Conservation (phyloP, 108 stramenopile species). For the Fragilaria radians region DNA sequence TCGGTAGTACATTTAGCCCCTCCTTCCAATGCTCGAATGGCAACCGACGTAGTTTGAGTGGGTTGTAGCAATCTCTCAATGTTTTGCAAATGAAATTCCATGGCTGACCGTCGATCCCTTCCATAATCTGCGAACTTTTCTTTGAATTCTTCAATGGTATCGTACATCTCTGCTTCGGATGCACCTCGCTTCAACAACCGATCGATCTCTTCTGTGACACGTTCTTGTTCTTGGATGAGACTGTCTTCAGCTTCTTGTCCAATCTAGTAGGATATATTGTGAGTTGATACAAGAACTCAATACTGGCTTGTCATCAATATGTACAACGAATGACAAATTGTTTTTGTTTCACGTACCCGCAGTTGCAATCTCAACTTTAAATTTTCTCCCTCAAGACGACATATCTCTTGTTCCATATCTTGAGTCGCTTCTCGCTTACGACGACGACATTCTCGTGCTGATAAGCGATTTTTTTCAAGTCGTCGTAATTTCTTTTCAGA, state of each 20-base stretch:
- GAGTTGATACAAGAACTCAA: background rate
- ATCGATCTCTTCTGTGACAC: constrained; percentile 47
- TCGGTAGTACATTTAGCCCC: background rate
- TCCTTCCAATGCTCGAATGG: constrained; percentile 60
- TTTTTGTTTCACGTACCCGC: no score
- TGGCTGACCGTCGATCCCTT: constrained; percentile 64
- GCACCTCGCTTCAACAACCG: constrained; percentile 66
- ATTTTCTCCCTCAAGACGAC: constrained; percentile 83
- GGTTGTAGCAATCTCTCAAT: constrained; percentile 72
- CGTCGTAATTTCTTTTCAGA: constrained; percentile 74
- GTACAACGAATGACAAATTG: no score
- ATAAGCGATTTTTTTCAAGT: constrained; percentile 81
- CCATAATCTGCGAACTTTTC: constrained; percentile 90
- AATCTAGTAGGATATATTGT: constrained; percentile 27
- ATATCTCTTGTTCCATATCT: constrained; percentile 70
- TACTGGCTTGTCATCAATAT: no score
- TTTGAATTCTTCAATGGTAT: constrained; percentile 76
- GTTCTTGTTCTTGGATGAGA: constrained; percentile 38
- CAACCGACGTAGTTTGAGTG: constrained; percentile 69
- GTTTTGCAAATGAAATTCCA: constrained; percentile 76
- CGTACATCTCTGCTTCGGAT: constrained; percentile 71
- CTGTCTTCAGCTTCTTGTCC: constrained; percentile 65
- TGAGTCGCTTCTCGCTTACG: constrained; percentile 79
- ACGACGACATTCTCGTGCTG: constrained; percentile 79
- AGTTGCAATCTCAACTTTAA: constrained; percentile 80